phyloP scores from a whole-genome alignment of 495 filamentous ascomycete species.

The Viridothelium virens region DNA sequence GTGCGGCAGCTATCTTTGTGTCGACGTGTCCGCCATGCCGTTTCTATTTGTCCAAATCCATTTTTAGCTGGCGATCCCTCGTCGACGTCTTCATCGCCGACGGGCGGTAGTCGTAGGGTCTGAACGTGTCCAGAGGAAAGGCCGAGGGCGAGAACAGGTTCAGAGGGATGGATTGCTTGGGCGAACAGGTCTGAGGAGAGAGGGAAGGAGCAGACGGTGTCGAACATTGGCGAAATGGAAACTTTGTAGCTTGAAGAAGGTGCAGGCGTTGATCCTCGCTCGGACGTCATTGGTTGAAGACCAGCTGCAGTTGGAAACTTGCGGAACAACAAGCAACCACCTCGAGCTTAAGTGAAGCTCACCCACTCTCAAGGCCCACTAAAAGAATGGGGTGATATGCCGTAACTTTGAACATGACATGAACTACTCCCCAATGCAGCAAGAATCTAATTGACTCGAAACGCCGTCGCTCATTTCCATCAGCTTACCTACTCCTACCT shows the following conservation, averaged over 20 bases:
- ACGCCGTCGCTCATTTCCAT: too few relatives aligned
- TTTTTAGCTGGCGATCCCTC: constrained; percentile 28
- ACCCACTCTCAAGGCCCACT: too few relatives aligned
- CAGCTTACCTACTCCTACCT: too few relatives aligned
- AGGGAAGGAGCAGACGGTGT: constrained; percentile 82
- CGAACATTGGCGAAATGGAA: constrained; percentile 49
- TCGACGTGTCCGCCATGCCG: constrained; percentile 74
- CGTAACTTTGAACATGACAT: too few relatives aligned
- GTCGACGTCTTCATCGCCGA: constrained; percentile 40
- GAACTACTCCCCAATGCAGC: too few relatives aligned
- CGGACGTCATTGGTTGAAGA: not conserved
- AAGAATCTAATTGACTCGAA: too few relatives aligned
- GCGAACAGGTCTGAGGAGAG: constrained; percentile 81
- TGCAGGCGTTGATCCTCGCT: not conserved
- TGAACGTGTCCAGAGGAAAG: constrained; percentile 80
- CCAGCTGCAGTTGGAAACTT: not conserved
- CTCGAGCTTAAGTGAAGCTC: not conserved
- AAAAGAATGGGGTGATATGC: too few relatives aligned
- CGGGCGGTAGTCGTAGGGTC: constrained; percentile 65
- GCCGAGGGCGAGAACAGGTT: constrained; percentile 78
- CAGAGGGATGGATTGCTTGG: constrained; percentile 74
- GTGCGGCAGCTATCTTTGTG: constrained; percentile 89
- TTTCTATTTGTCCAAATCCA: constrained; percentile 70
- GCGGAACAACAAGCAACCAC: not conserved
- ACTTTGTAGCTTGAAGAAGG: constrained; percentile 6